Evolutionary conservation across 768 basidiomycete genomes (phyloP), one percentile per base, ranked within the genome.

Genomic region (Auriscalpium microsporum): DNA sequence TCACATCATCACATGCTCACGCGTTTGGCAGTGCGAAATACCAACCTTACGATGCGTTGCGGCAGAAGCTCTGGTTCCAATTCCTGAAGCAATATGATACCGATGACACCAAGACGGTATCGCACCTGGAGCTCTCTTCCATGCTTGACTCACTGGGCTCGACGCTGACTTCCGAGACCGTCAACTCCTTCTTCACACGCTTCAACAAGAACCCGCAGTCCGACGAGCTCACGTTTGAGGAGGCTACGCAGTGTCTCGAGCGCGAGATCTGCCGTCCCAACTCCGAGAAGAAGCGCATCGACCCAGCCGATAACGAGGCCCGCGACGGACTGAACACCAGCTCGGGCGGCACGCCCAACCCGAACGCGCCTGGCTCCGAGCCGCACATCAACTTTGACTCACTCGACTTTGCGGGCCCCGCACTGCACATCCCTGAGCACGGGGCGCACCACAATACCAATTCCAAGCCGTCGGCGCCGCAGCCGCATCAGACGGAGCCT

Each of bases 81-180:
- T 94, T 91, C 68, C 78, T 95, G 42, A 80, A 80, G 50, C 88
- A 94, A 61, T 98, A 97, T 70, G 94, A 96, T 62, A 79, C 84
- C 0, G 93, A 94, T 68, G 90, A 94, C 58, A 87, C 84, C 0
- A 72, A 73, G 19, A 67, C 78, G 1, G 71, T 94, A 42, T 93
- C 91, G 0, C 84, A 86, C 58, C 73, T 94, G 54, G 96, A 98
- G 69, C 76, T 96, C 35, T 90, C 87, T 0, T 90, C 90, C 10
- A 94, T 97, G 90, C 85, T 99, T 45, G 95, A 97, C 72, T 95
- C 94, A 2, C 84, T 99, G 38, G 94, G 94, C 5, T 96, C 94
- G 4, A 98, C 95, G 0, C 80, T 98, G 49, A 88, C 87, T 8
- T 71, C 69, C 0, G 74, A 82, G 45, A 98, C 95, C 1, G 74